Conservation (phyloP, 768 basidiomycete genomes). For the Postia placenta region DNA sequence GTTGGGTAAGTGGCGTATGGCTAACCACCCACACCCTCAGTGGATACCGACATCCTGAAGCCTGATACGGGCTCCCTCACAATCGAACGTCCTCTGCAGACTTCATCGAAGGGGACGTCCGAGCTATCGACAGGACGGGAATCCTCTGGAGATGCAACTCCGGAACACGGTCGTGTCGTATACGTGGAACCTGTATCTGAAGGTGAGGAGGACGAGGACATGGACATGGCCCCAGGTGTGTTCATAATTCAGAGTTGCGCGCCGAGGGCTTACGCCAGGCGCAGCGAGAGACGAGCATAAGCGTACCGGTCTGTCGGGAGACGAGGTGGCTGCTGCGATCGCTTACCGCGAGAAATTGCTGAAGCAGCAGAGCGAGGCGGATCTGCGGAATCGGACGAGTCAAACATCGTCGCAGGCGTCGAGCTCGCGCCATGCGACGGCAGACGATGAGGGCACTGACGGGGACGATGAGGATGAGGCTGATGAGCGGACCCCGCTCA, state of each 20-base stretch:
- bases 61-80: conserved; percentile 66
- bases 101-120: conserved; percentile 41
- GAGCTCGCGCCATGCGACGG: conserved; percentile 5
- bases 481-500: conserved; percentile 34
- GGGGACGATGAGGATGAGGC: conserved; percentile 21
- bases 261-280: not conserved
- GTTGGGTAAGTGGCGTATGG: not conserved
- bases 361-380: conserved; percentile 35
- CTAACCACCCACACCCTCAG: conserved; percentile 27
- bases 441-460: conserved; percentile 20
- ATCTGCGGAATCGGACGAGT: conserved; percentile 12
- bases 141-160: conserved; percentile 37
- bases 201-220: conserved; percentile 86
- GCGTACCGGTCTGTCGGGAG: conserved; percentile 68
- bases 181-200: conserved; percentile 94
- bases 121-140: conserved; percentile 20
- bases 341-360: conserved; percentile 81
- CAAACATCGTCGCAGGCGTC: not conserved
- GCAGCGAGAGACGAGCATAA: conserved; percentile 69
- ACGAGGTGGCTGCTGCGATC: conserved; percentile 77
- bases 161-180: conserved; percentile 25
- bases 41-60: conserved; percentile 95
- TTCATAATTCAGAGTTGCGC: not conserved
- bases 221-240: conserved; percentile 48
- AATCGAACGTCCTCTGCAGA: conserved; percentile 65